Conservation (phyloP, 495 filamentous ascomycete genomes). For the Penicillium crystallinum region DNA sequence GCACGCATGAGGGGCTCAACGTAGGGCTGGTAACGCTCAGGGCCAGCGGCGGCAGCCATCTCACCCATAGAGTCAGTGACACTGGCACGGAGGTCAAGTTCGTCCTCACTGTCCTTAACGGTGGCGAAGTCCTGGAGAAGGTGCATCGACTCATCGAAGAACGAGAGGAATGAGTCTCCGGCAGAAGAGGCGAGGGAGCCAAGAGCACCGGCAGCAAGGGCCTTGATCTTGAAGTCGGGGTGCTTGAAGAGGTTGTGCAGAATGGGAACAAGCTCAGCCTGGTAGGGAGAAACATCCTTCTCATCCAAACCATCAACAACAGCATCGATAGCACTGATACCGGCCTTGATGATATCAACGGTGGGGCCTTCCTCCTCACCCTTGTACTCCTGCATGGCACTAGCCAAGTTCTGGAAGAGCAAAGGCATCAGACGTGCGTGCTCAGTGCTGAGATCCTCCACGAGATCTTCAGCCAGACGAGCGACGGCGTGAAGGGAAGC, state of each 20-base stretch:
- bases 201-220: conserved; percentile 78
- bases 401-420: conserved; percentile 81
- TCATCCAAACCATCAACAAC: conserved; percentile 85
- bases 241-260: conserved; percentile 76
- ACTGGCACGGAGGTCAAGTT: conserved; percentile 82
- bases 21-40: conserved; percentile 81
- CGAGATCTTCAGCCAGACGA: conserved; percentile 84
- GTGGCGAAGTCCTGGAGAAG: conserved; percentile 75
- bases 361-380: conserved; percentile 55
- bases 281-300: conserved; percentile 74
- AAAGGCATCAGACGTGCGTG: conserved; percentile 78
- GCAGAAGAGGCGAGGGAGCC: conserved; percentile 84
- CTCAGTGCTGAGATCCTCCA: conserved; percentile 78
- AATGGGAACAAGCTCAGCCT: conserved; percentile 74
- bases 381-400: conserved; percentile 62
- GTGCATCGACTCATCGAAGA: conserved; percentile 83
- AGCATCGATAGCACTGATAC: conserved; percentile 86
- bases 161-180: conserved; percentile 77
- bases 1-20: conserved; percentile 84
- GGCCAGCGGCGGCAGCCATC: conserved; percentile 83
- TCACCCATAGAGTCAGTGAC: conserved; percentile 89
- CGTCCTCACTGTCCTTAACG: conserved; percentile 83
- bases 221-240: conserved; percentile 84
- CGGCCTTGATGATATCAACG: conserved; percentile 78
- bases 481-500: conserved; percentile 82